Evolutionary conservation across 768 basidiomycete species (phyloP), one percentile per base, ranked within the genome.

Genomic region (Pulveroboletus sp.): DNA sequence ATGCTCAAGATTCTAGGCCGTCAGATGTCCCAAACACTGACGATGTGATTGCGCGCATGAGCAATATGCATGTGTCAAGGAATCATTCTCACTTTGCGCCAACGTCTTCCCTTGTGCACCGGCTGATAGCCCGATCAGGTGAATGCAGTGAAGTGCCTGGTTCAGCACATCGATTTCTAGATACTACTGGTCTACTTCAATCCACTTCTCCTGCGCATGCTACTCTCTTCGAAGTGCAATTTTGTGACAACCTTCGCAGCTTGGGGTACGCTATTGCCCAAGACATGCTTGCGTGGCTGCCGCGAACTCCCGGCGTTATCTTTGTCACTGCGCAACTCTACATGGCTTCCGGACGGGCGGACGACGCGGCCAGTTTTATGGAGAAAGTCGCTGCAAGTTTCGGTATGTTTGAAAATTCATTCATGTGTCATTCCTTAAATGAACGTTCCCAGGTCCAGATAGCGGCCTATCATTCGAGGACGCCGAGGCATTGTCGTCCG

Each of bases 381-480:
- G 85, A 94, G 64, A 84, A 81, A 56, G 68, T 93, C 17, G 85
- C 84, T 21, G 84, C 84, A 32, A 76, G 75, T 60, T 89, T 92
- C 56, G 87, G 91, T 90, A 59, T 59, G 82, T 63, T 24, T 35
- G 59, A 48, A 24, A 45, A 45, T 52, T 24, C 5, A n/a, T 54
- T 36, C 29, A 9, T 16, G 2, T 40, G 4, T 10, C 16, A 17
- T 38, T 25, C 37, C 45, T 56, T 40, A 47, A 41, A 14, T 41
- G n/a, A 6, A 29, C 43, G 45, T 57, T 55, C 23, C 27, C 42
- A 82, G 79, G 75, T 43, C 65, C 75, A 33, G 75, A 78, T 47
- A 77, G 69, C 59, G 72, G 72, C 21, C 66, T 83, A 37, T 75
- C 76, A 17, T 64, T 64, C 23, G 87, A 87, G 58, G 88, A 89